phyloP scores from a whole-genome alignment of 306 rosid species.

The Prinsepia uniflora region DNA sequence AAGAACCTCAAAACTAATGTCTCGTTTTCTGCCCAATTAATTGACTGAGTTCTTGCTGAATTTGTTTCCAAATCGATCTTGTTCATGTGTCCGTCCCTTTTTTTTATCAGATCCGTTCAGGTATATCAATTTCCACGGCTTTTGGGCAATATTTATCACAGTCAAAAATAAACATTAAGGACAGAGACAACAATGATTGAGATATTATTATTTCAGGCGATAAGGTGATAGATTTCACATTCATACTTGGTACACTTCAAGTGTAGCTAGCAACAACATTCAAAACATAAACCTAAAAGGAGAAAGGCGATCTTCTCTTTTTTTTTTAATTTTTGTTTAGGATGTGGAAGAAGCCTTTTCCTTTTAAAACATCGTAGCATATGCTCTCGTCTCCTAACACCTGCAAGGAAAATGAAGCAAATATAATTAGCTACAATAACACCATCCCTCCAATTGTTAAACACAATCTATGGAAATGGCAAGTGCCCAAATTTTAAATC shows the following conservation, averaged over 20 bases:
- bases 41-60: too few species aligned
- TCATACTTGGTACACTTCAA: background rate
- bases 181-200: background rate
- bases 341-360: background rate
- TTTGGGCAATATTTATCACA: background rate
- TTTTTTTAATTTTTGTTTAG: background rate
- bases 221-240: background rate
- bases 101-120: too few species aligned
- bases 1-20: too few species aligned
- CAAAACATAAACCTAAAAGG: background rate
- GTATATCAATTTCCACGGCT: too few species aligned
- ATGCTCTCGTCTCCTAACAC: too few species aligned
- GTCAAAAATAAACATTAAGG: background rate
- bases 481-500: too few species aligned
- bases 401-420: background rate
- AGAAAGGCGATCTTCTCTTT: too few species aligned
- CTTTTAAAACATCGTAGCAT: background rate
- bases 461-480: too few species aligned
- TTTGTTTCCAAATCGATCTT: too few species aligned
- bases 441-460: too few species aligned
- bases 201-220: background rate
- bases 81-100: too few species aligned
- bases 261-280: background rate
- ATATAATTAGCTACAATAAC: background rate
- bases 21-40: too few species aligned